Evolutionary conservation across 1,139 yeast genomes (phyloP), one percentile per base, ranked within the genome.

Genomic region (Kazachstania sp.): DNA sequence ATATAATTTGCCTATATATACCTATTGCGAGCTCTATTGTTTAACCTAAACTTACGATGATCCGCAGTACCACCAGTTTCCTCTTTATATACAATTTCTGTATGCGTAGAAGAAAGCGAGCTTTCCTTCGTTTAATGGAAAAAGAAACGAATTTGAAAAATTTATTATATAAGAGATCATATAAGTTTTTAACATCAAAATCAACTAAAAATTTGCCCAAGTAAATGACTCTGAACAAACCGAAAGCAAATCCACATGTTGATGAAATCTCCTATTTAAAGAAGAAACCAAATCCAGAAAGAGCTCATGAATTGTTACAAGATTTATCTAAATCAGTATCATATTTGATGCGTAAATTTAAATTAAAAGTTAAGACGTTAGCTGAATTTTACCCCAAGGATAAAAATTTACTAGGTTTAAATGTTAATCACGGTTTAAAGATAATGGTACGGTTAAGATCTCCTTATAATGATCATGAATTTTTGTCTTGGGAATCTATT

Each of bases 341-440:
- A 0, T 95, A 95, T 1, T 67, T 92, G 45, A 86, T 92, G 79
- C 76, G 78, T 49, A 77, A 78, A 45, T 74, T 81, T 54, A 75
- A 76, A 15, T 78, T 86, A 60, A 77, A 75, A 50, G 92, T 90
- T 3, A 81, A 79, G 1, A 70, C 77, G 0, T 64, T 92, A 19
- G 78, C 86, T 55, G 98, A 92, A 65, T 86, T 92, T 78, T 84
- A 71, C 55, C 97, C 97, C 13, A 81, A 76, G 54, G 73, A 78
- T 58, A 71, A 75, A 2, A 68, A 74, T 35, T 66, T 92, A 31
- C 68, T 90, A 15, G 97, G 98, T 0, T 66, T 88, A 51, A 92
- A 92, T 65, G 88, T 87, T n/a, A 86, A 87, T 59, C 68, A 68
- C n/a, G 97, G 97, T 1, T 72, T 71, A 52, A 85, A 84, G 64